Base-by-base conservation (phyloP, 1,139 yeast genomes). In the Suhomyces taliae region DNA sequence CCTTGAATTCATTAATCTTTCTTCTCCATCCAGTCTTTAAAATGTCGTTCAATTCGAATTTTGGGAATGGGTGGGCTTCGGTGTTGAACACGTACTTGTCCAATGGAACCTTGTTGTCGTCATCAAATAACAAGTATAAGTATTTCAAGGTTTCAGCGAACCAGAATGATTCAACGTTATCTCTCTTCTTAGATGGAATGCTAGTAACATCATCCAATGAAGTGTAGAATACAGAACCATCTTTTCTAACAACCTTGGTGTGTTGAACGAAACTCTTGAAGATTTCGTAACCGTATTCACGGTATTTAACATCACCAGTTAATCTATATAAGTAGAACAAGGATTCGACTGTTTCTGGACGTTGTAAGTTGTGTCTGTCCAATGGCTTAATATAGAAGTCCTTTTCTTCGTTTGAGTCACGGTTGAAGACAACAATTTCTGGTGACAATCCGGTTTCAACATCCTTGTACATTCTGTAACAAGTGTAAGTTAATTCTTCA, bases 341-440 rank as follows among this genome's bases (percentile, higher is more conserved):
- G 1, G 96, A 86, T 66, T 91, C 98, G 4, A 90, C 96, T 0
- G 97, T 89, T 64, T 91, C 98, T 1, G 98, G 97, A 55, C 97
- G 80, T 69, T 90, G 97, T 53, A 90, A 70, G 64, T 90, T 90
- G 64, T 90, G 97, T 47, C 77, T 79, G 62, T 91, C 97, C 27
- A 70, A 65, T 6, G 82, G 83, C 61, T 88, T 87, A 57, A 90
- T 85, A 53, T 58, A 64, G 64, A 90, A 88, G 61, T 88, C 96
- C 12, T 55, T 49, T 2, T 64, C 53, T 12, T 63, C 58, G 9
- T 59, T 59, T 8, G 57, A 54, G 45, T 66, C 70, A 7, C 58
- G 71, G 65, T 86, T 86, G 73, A 91, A 91, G 3, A 85, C 87
- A 14, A 81, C 97, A 64, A 88, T 90, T 63, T 90, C 97, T 0